phyloP scores from a whole-genome alignment of 2,329 filamentous ascomycete genomes.

The Fusarium poae region DNA sequence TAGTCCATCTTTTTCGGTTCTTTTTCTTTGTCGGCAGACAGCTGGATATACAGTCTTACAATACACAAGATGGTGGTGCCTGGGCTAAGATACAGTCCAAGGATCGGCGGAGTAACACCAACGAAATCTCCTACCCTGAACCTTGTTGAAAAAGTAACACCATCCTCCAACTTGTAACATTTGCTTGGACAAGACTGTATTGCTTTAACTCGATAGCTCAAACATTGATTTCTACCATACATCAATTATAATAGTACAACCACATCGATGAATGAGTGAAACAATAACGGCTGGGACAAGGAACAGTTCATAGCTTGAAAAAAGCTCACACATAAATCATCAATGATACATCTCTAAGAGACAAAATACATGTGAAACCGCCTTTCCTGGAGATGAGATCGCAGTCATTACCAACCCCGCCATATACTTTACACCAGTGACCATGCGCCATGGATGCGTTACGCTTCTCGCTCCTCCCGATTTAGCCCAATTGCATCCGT shows the following conservation, averaged over 20 bases:
- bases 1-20: slow-evolving; percentile 56
- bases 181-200: not conserved
- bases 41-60: not conserved
- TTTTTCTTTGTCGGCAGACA: not conserved
- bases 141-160: not conserved
- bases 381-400: slow-evolving; percentile 51
- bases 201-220: not conserved
- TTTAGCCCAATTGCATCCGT: slow-evolving; percentile 43
- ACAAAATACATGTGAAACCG: slow-evolving; percentile 49
- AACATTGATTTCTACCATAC: not conserved
- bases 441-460: slow-evolving; percentile 39
- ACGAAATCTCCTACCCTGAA: slow-evolving; percentile 19
- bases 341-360: slow-evolving; percentile 44
- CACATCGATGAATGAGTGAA: too few relatives aligned
- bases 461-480: slow-evolving; percentile 34
- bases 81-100: not conserved
- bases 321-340: slow-evolving; percentile 42
- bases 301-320: slow-evolving; percentile 1
- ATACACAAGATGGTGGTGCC: not conserved
- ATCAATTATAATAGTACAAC: not conserved
- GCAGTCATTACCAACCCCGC: slow-evolving; percentile 45
- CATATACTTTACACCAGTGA: slow-evolving; percentile 49
- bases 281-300: not conserved
- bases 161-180: not conserved
- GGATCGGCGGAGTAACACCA: not conserved